phyloP scores from a whole-genome alignment of 768 basidiomycete species.

The Cytidiella melzeri region DNA sequence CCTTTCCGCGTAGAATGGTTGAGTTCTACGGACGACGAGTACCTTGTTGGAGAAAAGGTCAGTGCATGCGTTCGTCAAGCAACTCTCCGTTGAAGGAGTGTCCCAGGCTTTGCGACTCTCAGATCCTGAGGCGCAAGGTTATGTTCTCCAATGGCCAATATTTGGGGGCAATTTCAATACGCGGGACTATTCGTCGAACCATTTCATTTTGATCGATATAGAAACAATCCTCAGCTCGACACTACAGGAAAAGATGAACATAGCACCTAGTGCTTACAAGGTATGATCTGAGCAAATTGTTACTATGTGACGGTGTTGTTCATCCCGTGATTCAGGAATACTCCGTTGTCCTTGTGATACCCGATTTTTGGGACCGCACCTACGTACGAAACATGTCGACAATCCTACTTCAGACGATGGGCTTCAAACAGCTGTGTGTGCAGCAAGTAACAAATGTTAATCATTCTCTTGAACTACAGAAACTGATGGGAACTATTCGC shows the following conservation, averaged over 20 bases:
- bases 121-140: constrained; percentile 62
- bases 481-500: too few relatives aligned
- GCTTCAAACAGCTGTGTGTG: constrained; percentile 88
- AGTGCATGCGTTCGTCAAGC: too few relatives aligned
- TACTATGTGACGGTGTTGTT: constrained; percentile 1
- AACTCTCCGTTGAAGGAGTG: too few relatives aligned
- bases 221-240: constrained; percentile 59
- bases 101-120: constrained; percentile 67
- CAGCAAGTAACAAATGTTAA: constrained; percentile 63
- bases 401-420: constrained; percentile 69
- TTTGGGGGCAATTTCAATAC: constrained; percentile 78
- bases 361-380: constrained; percentile 82
- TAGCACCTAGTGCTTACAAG: constrained; percentile 51
- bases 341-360: constrained; percentile 83
- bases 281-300: constrained; percentile 30
- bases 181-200: constrained; percentile 64
- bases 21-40: constrained; percentile 41
- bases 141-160: constrained; percentile 78
- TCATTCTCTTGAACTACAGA: not conserved
- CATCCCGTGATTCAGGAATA: constrained; percentile 52
- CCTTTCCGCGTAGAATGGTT: constrained; percentile 85
- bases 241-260: constrained; percentile 54
- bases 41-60: constrained; percentile 70
- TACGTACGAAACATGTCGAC: constrained; percentile 79
- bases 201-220: constrained; percentile 71